Evolutionary conservation across 2,329 filamentous ascomycete genomes (phyloP).

Genomic region (Zelopaecilomyces penicillatus): DNA sequence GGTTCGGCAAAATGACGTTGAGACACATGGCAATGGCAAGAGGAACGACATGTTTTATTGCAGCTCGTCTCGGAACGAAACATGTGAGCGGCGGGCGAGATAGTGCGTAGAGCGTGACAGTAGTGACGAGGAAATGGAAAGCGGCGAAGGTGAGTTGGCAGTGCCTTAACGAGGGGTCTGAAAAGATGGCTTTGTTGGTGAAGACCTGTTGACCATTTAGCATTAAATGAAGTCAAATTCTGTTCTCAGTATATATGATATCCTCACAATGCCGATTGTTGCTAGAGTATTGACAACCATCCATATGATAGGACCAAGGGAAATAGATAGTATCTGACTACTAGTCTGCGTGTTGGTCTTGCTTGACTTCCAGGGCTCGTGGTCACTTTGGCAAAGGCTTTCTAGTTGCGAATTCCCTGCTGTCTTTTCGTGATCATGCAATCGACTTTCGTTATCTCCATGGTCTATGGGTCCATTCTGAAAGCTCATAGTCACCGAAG

Average conservation of each 20-base stretch:
- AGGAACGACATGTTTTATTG: conserved; percentile 50
- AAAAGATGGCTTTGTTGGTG: conserved; percentile 63
- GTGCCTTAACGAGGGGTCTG: conserved; percentile 50
- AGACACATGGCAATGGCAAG: conserved; percentile 59
- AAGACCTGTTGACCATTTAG: conserved; percentile 40
- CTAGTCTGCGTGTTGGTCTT: too few species aligned
- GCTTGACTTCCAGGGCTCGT: too few species aligned
- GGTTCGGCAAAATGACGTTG: conserved; percentile 61
- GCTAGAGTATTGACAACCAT: conserved; percentile 54
- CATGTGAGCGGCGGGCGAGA: conserved; percentile 50
- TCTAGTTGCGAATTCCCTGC: too few species aligned
- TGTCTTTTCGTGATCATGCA: too few species aligned
- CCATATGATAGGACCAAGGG: conserved; percentile 33
- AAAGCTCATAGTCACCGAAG: too few species aligned
- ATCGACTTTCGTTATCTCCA: too few species aligned
- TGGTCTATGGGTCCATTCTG: too few species aligned
- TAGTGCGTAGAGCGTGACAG: conserved; percentile 51
- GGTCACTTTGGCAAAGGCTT: too few species aligned
- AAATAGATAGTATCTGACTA: too few species aligned
- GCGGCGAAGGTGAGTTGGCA: conserved; percentile 58
- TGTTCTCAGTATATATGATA: conserved; percentile 2
- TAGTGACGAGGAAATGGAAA: conserved; percentile 62
- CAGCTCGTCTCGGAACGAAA: conserved; percentile 49
- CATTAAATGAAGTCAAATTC: background rate
- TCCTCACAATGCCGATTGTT: conserved; percentile 52